Percentiles rank a stretch among this genome's conserved stretches.
phyloP scores from a whole-genome alignment of 805 yeast species.

The Candida caryicola region DNA sequence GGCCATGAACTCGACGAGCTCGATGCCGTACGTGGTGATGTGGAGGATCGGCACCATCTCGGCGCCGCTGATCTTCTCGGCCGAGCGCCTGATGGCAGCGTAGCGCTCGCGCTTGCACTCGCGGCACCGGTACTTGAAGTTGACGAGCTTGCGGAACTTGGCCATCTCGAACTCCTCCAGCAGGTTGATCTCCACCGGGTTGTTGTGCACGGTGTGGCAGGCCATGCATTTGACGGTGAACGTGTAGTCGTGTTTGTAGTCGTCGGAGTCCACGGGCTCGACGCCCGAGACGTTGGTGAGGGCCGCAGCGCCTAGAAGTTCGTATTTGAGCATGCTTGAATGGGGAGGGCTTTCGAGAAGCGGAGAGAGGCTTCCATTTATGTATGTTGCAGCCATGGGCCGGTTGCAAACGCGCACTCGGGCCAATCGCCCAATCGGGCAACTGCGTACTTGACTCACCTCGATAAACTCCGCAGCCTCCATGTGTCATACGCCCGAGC shows the following conservation, averaged over 20 bases:
- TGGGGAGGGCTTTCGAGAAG: too few relatives aligned
- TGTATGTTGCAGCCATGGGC: too few relatives aligned
- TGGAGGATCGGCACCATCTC: constrained; percentile 1
- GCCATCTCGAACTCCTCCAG: constrained; percentile 1
- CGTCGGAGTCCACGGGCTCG: constrained; percentile 6
- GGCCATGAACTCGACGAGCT: constrained; percentile 4
- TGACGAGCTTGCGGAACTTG: constrained; percentile 3
- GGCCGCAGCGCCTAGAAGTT: constrained; percentile 3
- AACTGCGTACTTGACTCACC: background rate
- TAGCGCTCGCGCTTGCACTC: constrained; percentile 8
- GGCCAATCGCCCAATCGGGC: background rate
- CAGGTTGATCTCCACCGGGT: constrained; percentile 6
- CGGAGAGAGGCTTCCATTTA: too few relatives aligned
- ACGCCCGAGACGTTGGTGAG: constrained; percentile 4
- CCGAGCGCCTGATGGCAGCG: constrained; percentile 2
- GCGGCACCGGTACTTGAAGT: constrained; percentile 5
- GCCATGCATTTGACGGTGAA: constrained; percentile 4
- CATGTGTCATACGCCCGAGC: background rate
- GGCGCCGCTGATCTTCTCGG: background rate
- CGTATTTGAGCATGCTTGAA: constrained; percentile 4
- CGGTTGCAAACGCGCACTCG: constrained; percentile 2
- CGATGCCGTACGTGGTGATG: constrained; percentile 5
- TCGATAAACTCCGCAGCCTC: background rate
- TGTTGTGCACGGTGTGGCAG: constrained; percentile 3
- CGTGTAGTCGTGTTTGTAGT: constrained; percentile 8